Percentiles rank a stretch among this genome's conserved stretches.
Evolutionary conservation across 2,329 filamentous ascomycete species (phyloP).

Genomic region (Hypomyces perniciosus): DNA sequence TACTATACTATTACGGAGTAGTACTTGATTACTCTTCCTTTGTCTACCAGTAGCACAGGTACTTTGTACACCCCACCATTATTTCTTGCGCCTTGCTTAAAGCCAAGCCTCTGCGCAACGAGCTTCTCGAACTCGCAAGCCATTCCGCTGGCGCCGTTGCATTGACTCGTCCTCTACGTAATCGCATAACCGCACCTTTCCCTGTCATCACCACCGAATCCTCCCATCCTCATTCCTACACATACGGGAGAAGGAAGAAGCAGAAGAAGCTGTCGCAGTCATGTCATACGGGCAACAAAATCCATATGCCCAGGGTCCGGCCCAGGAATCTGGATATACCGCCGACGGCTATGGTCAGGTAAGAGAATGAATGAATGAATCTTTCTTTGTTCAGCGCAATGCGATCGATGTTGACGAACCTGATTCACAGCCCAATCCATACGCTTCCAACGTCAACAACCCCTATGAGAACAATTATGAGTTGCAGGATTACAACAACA

Average conservation of each 20-base stretch:
- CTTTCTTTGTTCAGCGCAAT: not conserved
- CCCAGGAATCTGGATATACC: constrained; percentile 14
- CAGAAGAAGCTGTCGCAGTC: constrained; percentile 1
- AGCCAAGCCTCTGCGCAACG: not conserved
- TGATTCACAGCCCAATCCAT: constrained; percentile 14
- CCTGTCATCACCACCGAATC: constrained; percentile 2
- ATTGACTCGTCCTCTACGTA: constrained; percentile 1
- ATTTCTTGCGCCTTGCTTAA: not conserved
- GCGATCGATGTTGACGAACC: not conserved
- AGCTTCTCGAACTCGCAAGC: constrained; percentile 9
- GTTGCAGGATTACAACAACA: constrained; percentile 46
- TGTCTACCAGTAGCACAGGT: not conserved
- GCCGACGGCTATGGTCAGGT: constrained; percentile 17
- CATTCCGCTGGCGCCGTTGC: constrained; percentile 1
- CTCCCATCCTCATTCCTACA: too few relatives aligned
- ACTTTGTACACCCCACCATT: constrained; percentile 1
- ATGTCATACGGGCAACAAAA: constrained; percentile 23
- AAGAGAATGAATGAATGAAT: constrained; percentile 3
- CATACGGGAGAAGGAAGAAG: not conserved
- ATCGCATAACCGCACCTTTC: constrained; percentile 1
- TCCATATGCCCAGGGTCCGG: constrained; percentile 18
- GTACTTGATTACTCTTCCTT: too few relatives aligned
- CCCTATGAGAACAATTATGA: constrained; percentile 53
- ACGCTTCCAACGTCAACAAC: constrained; percentile 33
- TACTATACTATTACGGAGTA: constrained; percentile 1